phyloP scores from a whole-genome alignment of 2,329 filamentous ascomycete genomes.

The Gyromitra esculenta region DNA sequence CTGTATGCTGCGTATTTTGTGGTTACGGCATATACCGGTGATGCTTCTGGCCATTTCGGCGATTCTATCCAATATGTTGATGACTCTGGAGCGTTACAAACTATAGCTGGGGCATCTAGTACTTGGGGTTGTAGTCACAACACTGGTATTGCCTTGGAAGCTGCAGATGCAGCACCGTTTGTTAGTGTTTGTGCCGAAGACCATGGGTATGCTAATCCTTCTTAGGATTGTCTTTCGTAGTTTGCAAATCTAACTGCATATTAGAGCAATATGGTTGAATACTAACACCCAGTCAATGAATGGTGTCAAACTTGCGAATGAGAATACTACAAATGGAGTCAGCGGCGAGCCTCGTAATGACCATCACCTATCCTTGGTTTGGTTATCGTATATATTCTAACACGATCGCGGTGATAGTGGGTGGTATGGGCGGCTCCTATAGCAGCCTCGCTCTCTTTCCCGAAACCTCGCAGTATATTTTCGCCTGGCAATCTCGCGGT shows the following conservation, averaged over 20 bases:
- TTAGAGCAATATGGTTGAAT: conserved; percentile 70
- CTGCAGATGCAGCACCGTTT: conserved; percentile 68
- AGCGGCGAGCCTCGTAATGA: conserved; percentile 65
- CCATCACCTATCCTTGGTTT: background rate
- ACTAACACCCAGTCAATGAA: conserved; percentile 69
- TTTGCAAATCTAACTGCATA: background rate
- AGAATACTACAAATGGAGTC: conserved; percentile 70
- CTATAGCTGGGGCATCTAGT: conserved; percentile 66
- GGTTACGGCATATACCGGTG: conserved; percentile 68
- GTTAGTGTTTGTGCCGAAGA: conserved; percentile 71
- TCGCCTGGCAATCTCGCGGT: conserved; percentile 71
- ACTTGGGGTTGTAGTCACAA: conserved; percentile 73
- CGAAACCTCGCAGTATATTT: conserved; percentile 67
- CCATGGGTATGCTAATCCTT: conserved; percentile 63
- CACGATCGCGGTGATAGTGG: conserved; percentile 60
- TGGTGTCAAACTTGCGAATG: conserved; percentile 71
- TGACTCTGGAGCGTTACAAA: conserved; percentile 64
- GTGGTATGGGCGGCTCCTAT: conserved; percentile 72
- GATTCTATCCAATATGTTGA: conserved; percentile 67
- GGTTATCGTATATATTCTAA: background rate
- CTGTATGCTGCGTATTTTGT: conserved; percentile 72
- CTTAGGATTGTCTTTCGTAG: background rate
- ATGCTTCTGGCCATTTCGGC: conserved; percentile 68
- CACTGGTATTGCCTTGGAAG: conserved; percentile 72
- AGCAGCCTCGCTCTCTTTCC: conserved; percentile 68